Evolutionary conservation across 169 alveolate genomes (phyloP).

Genomic region (Plasmodium inui): DNA sequence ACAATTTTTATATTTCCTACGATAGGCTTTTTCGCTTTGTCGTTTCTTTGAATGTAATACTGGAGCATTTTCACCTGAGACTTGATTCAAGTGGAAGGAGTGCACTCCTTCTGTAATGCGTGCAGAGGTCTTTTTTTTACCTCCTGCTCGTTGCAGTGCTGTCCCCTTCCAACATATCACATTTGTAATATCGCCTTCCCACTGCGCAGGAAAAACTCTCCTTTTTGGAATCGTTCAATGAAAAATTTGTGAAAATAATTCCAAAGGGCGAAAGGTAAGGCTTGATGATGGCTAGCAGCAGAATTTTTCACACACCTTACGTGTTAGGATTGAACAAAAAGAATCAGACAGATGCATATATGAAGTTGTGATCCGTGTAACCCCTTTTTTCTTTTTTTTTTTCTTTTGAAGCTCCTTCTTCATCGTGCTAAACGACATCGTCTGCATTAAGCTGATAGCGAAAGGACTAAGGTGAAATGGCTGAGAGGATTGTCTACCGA

Average conservation of each 20-base stretch:
- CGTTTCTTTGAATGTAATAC: slow-evolving; percentile 34
- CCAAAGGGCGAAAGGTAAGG: slow-evolving; percentile 49
- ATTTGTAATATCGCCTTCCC: background rate
- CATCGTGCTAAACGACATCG: slow-evolving; percentile 49
- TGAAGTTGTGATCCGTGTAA: background rate
- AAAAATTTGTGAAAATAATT: slow-evolving; percentile 44
- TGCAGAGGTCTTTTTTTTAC: background rate
- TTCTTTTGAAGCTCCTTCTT: slow-evolving; percentile 29
- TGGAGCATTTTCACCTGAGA: background rate
- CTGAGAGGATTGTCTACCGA: background rate
- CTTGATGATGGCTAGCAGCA: background rate
- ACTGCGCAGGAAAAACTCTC: slow-evolving; percentile 31
- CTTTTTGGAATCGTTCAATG: slow-evolving; percentile 22
- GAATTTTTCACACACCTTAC: background rate
- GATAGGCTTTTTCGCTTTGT: slow-evolving; percentile 46
- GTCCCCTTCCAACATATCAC: background rate
- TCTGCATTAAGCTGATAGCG: slow-evolving; percentile 22
- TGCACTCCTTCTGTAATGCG: background rate
- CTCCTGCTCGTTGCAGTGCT: background rate
- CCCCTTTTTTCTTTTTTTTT: background rate
- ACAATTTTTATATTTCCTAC: slow-evolving; percentile 33
- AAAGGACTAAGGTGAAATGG: slow-evolving; percentile 36
- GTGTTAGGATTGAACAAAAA: background rate
- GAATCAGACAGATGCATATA: background rate
- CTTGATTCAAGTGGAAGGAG: background rate